phyloP scores from a whole-genome alignment of 345 rosid species.

The Aurinia saxatilis region DNA sequence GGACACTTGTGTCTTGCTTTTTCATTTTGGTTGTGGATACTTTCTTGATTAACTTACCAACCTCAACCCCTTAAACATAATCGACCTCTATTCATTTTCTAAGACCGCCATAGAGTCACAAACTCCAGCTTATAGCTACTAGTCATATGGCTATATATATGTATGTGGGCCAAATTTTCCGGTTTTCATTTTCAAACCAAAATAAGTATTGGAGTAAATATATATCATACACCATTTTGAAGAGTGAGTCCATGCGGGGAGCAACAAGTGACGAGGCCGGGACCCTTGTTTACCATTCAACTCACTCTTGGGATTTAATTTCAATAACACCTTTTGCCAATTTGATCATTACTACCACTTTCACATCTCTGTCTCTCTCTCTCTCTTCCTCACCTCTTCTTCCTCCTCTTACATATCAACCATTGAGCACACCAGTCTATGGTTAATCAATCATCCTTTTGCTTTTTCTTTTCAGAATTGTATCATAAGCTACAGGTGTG shows the following conservation, averaged over 20 bases:
- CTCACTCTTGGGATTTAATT: constrained; percentile 8
- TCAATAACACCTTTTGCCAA: constrained; percentile 13
- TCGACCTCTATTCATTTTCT: too few relatives aligned
- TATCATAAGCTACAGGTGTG: constrained; percentile 3
- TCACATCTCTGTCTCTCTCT: constrained; percentile 2
- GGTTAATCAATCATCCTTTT: constrained; percentile 26
- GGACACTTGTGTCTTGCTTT: constrained; percentile 20
- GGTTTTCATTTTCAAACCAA: neutral
- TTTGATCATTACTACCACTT: constrained; percentile 26
- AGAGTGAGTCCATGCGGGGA: constrained; percentile 26
- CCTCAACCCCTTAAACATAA: neutral
- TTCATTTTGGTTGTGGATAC: constrained; percentile 6
- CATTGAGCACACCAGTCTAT: constrained; percentile 26
- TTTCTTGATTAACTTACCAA: constrained; percentile 7
- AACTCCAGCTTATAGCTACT: constrained; percentile 6
- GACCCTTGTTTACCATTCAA: constrained; percentile 30
- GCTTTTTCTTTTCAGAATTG: constrained; percentile 14
- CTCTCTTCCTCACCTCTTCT: constrained; percentile 8
- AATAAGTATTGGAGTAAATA: neutral
- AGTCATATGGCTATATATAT: neutral
- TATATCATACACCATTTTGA: constrained; percentile 22
- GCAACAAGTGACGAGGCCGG: constrained; percentile 36
- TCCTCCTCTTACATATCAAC: constrained; percentile 12
- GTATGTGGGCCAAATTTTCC: neutral
- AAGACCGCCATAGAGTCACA: neutral